Evolutionary conservation across 2,329 filamentous ascomycete species (phyloP), one percentile per base, ranked within the genome.

Genomic region (Fusarium sulawesiense): DNA sequence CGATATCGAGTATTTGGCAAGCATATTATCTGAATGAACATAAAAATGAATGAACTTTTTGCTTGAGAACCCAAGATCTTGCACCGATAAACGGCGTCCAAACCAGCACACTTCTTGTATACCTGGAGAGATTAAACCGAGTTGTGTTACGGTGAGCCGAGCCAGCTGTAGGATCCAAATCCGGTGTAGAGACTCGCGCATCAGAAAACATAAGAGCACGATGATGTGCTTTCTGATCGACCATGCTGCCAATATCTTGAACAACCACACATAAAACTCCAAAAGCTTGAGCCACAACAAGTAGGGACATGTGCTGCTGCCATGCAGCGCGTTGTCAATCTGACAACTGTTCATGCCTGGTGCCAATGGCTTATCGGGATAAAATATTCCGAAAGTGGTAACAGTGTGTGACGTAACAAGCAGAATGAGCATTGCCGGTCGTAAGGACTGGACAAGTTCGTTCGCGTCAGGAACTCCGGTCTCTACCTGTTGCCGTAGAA

Each of bases 1-100:
- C 81, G 81, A 82, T 82, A 75, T 72, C 74, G 66, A 75, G 60
- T 66, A 77, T 73, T 70, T 76, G 60, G 70, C 72, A 65, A 71
- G 71, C 73, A 72, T 75, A 75, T 71, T 74, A 73, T 69, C 59
- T 73, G 61, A 68, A 47, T 67, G 57, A 74, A 72, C 68, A 72
- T 68, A 70, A 71, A 71, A 75, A 70, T 67, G 64, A 75, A 69
- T 71, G 70, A 63, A 63, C 60, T 66, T 73, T 49, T 74, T 71
- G 71, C 68, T 65, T 70, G 45, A 64, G 63, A 73, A 61, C 45
- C 62, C 67, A 68, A 70, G 72, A 64, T 49, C 32, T 60, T 66
- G 48, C 62, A 61, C 61, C 65, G 20, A 57, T 46, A 40, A 59
- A 57, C 45, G 53, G 57, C 46, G 40, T 70, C 54, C 56, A 64